These are phyloP conservation scores for Naganishia sp. DNA, from an alignment of 1,284 basidiomycete genomes.

Conservation along the genomic window DNA sequence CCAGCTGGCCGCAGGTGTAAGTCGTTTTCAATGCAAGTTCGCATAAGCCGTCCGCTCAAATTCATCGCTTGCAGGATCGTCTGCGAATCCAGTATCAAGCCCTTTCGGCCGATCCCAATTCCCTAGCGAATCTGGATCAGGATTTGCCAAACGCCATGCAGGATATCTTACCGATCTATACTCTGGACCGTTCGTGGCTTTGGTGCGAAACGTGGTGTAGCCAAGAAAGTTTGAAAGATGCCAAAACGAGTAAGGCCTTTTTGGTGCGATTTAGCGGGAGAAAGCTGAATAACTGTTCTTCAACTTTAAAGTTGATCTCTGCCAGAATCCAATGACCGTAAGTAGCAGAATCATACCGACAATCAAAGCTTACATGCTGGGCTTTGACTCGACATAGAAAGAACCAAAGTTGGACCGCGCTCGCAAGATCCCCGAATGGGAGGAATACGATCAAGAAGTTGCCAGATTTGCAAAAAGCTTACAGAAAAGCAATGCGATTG, in stretches of 20 bases:
- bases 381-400: slow-evolving; percentile 62
- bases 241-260: slow-evolving; percentile 55
- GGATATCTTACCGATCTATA: slow-evolving; percentile 80
- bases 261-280: background rate
- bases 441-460: slow-evolving; percentile 71
- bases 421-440: slow-evolving; percentile 96
- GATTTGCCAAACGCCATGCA: slow-evolving; percentile 93
- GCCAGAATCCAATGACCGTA: slow-evolving; percentile 87
- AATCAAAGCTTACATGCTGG: background rate
- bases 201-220: slow-evolving; percentile 67
- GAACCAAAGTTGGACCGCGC: slow-evolving; percentile 93
- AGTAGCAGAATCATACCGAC: slow-evolving; percentile 42
- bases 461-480: slow-evolving; percentile 62
- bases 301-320: slow-evolving; percentile 76
- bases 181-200: slow-evolving; percentile 85
- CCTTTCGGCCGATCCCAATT: slow-evolving; percentile 88
- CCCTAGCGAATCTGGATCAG: slow-evolving; percentile 93
- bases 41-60: slow-evolving; percentile 11
- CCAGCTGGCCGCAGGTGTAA: slow-evolving; percentile 75
- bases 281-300: background rate
- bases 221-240: slow-evolving; percentile 55
- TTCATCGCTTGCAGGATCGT: slow-evolving; percentile 65
- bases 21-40: slow-evolving; percentile 37
- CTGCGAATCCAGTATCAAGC: slow-evolving; percentile 89
- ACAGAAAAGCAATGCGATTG: slow-evolving; percentile 4